These are phyloP conservation scores for Hyaloscypha bicolor DNA, from an alignment of 495 filamentous ascomycete genomes.

Conservation along the genomic window DNA sequence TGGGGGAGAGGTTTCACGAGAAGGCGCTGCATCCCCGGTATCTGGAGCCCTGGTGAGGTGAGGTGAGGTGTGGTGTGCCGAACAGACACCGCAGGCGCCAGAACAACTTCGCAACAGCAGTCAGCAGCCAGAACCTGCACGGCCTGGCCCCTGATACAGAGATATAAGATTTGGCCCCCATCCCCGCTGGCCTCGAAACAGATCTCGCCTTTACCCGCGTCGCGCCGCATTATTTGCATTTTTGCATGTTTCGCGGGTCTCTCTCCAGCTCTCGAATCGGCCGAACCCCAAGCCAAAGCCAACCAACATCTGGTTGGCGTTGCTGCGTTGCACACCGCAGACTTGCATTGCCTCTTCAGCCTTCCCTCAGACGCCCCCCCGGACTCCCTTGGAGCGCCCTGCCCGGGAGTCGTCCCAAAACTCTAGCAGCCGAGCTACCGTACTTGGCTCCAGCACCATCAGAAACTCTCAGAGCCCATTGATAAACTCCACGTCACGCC, in stretches of 20 bases:
- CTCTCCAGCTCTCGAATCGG: not conserved
- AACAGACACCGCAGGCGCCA: not conserved
- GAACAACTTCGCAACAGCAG: not conserved
- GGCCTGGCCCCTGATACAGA: not conserved
- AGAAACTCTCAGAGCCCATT: not conserved
- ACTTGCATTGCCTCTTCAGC: not conserved
- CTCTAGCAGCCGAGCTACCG: not conserved
- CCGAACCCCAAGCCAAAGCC: not conserved
- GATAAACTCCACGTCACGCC: not conserved
- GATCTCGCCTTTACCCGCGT: not conserved
- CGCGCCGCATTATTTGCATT: not conserved
- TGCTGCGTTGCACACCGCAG: not conserved
- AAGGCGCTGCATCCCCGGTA: not conserved
- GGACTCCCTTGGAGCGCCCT: not conserved
- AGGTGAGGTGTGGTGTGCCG: not conserved
- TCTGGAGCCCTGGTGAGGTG: not conserved
- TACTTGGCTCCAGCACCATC: not conserved
- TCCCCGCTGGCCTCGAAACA: not conserved
- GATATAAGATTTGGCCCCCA: not conserved
- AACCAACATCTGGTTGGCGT: not conserved
- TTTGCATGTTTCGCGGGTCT: not conserved
- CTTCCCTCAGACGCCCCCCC: not conserved
- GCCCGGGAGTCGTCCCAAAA: not conserved
- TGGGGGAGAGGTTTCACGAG: conserved; percentile 8
- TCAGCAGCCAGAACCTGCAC: not conserved